Evolutionary conservation across 768 basidiomycete species (phyloP).

Genomic region (Hypholoma fasciculare): DNA sequence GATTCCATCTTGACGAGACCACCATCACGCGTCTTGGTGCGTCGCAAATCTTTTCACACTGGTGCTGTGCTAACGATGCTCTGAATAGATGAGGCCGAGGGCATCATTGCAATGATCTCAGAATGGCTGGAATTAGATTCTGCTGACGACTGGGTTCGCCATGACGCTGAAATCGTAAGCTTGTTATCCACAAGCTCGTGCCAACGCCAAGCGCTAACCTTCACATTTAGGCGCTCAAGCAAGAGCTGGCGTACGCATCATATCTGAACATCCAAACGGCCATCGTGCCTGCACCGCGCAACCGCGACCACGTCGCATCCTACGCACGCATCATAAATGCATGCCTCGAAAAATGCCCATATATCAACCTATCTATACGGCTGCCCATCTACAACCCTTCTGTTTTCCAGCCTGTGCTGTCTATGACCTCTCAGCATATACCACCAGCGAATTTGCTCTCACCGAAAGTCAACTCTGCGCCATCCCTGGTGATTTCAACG

Average conservation of each 20-base stretch:
- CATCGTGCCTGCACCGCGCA: constrained; percentile 86
- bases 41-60: constrained; percentile 26
- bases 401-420: constrained; percentile 9
- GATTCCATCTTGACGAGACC: constrained; percentile 81
- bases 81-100: constrained; percentile 68
- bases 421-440: constrained; percentile 7
- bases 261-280: constrained; percentile 87
- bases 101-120: constrained; percentile 74
- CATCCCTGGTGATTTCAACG: constrained; percentile 38
- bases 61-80: neutral
- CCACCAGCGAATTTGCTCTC: constrained; percentile 6
- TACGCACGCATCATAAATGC: constrained; percentile 91
- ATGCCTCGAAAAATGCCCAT: constrained; percentile 68
- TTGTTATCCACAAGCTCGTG: constrained; percentile 5
- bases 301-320: constrained; percentile 82
- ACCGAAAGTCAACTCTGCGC: constrained; percentile 20
- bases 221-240: constrained; percentile 72
- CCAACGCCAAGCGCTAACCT: neutral
- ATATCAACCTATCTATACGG: constrained; percentile 79
- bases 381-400: constrained; percentile 79
- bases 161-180: constrained; percentile 92
- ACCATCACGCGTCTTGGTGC: constrained; percentile 86
- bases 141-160: constrained; percentile 89
- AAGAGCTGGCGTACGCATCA: constrained; percentile 90
- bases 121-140: constrained; percentile 97